Percentiles rank a stretch among this genome's conserved stretches.
phyloP scores from a whole-genome alignment of 495 filamentous ascomycete species.

The Cercophora newfieldiana region DNA sequence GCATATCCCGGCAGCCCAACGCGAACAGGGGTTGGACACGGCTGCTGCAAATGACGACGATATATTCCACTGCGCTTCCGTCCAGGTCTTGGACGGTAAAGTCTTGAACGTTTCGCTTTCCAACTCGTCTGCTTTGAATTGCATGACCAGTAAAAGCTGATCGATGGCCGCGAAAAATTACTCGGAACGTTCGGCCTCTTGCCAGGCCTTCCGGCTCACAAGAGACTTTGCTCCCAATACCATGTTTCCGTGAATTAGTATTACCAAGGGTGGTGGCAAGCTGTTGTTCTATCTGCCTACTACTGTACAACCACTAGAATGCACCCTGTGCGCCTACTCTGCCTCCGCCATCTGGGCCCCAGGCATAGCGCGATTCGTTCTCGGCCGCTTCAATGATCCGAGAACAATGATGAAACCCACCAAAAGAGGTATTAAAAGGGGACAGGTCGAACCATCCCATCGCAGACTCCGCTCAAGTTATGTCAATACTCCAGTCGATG shows the following conservation, averaged over 20 bases:
- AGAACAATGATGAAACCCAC: slow-evolving; percentile 25
- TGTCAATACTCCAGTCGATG: slow-evolving; percentile 14
- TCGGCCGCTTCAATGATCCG: background rate
- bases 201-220: background rate
- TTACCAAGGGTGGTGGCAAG: slow-evolving; percentile 29
- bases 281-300: slow-evolving; percentile 42
- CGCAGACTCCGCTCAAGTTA: slow-evolving; percentile 33
- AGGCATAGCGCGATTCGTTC: background rate
- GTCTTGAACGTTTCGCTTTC: background rate
- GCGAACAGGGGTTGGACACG: slow-evolving; percentile 1
- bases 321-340: slow-evolving; percentile 14
- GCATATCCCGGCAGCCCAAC: slow-evolving; percentile 13
- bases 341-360: slow-evolving; percentile 4
- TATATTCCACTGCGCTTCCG: background rate
- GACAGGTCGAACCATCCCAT: slow-evolving; percentile 28
- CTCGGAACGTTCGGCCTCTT: too few species aligned
- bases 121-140: too few species aligned
- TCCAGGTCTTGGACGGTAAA: too few species aligned
- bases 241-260: slow-evolving; percentile 11
- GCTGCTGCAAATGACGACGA: background rate
- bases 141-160: too few species aligned
- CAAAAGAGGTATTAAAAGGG: slow-evolving; percentile 37
- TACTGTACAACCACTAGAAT: slow-evolving; percentile 32
- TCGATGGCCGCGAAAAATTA: too few species aligned
- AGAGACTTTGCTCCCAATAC: background rate